These are phyloP conservation scores for Fusarium cicatricum DNA, from an alignment of 2,329 filamentous ascomycete species.

Conservation along the genomic window DNA sequence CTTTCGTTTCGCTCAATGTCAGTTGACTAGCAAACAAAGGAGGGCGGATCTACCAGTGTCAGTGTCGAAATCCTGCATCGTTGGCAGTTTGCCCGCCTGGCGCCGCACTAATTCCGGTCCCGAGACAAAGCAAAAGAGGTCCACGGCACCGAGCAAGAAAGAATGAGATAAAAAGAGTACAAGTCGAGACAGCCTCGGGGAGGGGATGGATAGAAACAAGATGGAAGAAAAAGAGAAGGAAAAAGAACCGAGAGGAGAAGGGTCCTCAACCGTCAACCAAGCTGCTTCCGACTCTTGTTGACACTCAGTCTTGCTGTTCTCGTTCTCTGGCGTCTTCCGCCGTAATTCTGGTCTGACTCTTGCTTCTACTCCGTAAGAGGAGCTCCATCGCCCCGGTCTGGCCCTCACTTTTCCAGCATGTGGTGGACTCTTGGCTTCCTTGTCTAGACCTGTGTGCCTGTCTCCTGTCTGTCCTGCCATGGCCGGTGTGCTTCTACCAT, in stretches of 20 bases:
- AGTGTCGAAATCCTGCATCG: not conserved
- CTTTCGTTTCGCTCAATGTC: not conserved
- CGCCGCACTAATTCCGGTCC: slow-evolving; percentile 21
- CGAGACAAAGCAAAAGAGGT: slow-evolving; percentile 5
- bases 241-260: not conserved
- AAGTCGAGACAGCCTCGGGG: not conserved
- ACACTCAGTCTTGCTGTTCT: not conserved
- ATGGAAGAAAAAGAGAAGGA: slow-evolving; percentile 9
- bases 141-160: not conserved
- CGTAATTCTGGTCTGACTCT: slow-evolving; percentile 24
- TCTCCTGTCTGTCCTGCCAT: too few species aligned
- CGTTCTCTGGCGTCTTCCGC: slow-evolving; percentile 6
- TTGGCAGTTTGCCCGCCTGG: slow-evolving; percentile 7
- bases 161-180: not conserved
- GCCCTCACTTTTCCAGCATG: slow-evolving; percentile 13
- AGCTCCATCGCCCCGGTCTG: slow-evolving; percentile 23
- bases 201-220: slow-evolving; percentile 8
- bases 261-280: not conserved
- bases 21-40: too few species aligned
- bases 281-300: not conserved
- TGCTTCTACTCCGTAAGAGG: slow-evolving; percentile 12
- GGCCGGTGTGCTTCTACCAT: slow-evolving; percentile 2
- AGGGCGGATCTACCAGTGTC: too few species aligned
- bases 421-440: slow-evolving; percentile 17
- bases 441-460: slow-evolving; percentile 9